phyloP scores from a whole-genome alignment of 78 protist genomes.

The slime mould (Dictyostelium discoideum) region dicty_2.7 NC_007091.3:209501-210000 shows the following conservation, averaged over 20 bases:
- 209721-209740: neutral
- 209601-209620: slow-evolving; percentile 4
- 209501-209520: too few relatives aligned
- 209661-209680: neutral
- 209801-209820: slow-evolving; percentile 1
- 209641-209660: neutral
- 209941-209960: slow-evolving; percentile 41
- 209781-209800: slow-evolving; percentile 26
- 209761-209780: neutral
- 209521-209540: too few relatives aligned
- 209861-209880: neutral
- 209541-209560: too few relatives aligned
- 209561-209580: neutral
- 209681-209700: neutral
- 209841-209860: neutral
- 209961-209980: slow-evolving; percentile 30
- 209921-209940: slow-evolving; percentile 1
- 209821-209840: neutral
- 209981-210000: slow-evolving; percentile 7
- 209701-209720: neutral
- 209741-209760: neutral
- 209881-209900: neutral
- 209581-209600: neutral
- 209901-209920: neutral
- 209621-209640: neutral